A percentile compares a stretch with the other conserved stretches of the same genome.
Evolutionary conservation across 176 grass and related monocot species (phyloP).

Genomic region (Chloris gayana): DNA sequence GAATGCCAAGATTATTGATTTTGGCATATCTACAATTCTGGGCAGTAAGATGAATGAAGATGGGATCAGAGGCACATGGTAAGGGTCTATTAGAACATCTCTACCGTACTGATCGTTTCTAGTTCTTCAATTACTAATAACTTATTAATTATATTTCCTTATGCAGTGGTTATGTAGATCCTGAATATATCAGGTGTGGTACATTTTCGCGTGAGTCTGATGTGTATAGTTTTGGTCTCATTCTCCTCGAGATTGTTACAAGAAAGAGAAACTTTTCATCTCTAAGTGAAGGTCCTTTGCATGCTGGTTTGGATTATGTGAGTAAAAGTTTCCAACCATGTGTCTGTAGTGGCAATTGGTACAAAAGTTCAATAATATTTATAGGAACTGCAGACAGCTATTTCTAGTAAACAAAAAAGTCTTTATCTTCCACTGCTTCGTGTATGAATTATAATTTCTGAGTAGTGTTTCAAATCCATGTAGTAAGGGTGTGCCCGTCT

Average conservation of each 20-base stretch:
- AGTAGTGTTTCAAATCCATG: too few species aligned
- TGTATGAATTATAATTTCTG: too few species aligned
- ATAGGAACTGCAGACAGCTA: too few species aligned
- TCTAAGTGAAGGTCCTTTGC: neutral
- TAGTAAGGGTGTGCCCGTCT: too few species aligned
- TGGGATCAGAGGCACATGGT: conserved; percentile 11
- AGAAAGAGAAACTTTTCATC: neutral
- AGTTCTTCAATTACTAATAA: neutral
- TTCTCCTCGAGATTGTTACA: neutral
- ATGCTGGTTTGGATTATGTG: neutral
- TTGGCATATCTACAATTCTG: conserved; percentile 14
- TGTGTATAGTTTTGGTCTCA: conserved; percentile 23
- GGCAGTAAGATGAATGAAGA: neutral
- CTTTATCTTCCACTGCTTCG: too few species aligned
- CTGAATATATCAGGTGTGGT: neutral
- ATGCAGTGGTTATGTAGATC: conserved; percentile 22
- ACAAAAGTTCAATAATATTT: neutral
- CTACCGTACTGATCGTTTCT: neutral
- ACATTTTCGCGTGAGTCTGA: neutral
- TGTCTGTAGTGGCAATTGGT: neutral
- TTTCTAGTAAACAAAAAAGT: too few species aligned
- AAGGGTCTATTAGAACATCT: neutral
- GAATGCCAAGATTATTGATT: conserved; percentile 40
- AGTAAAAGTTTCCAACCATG: neutral
- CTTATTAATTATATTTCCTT: neutral